Evolutionary conservation across 1,139 yeast genomes (phyloP).

Genomic region (Arxiozyma heterogenica): DNA sequence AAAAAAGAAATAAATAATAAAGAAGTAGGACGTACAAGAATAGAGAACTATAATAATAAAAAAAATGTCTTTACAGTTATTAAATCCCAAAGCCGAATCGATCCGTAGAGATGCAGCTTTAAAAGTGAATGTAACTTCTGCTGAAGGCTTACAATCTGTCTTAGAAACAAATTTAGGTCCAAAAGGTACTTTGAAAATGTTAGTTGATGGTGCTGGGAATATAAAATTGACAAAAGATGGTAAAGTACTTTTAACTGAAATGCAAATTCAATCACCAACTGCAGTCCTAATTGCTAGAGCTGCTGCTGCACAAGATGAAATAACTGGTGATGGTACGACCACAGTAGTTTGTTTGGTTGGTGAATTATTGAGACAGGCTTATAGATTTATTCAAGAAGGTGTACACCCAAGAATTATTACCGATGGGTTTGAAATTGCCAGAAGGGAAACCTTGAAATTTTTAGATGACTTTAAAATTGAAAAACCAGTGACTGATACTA

Average conservation of each 20-base stretch:
- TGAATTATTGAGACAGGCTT: slow-evolving; percentile 88
- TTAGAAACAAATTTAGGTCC: slow-evolving; percentile 91
- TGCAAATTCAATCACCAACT: slow-evolving; percentile 99
- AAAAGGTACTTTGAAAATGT: slow-evolving; percentile 89
- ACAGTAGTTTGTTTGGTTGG: slow-evolving; percentile 93
- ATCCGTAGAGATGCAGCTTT: slow-evolving; percentile 89
- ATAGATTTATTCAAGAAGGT: slow-evolving; percentile 84
- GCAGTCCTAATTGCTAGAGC: slow-evolving; percentile 98
- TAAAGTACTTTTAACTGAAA: slow-evolving; percentile 81
- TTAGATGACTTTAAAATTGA: slow-evolving; percentile 51
- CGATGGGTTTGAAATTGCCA: slow-evolving; percentile 90
- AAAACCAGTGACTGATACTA: slow-evolving; percentile 31
- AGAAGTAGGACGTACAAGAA: neutral
- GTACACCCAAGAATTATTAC: slow-evolving; percentile 91
- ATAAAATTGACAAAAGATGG: slow-evolving; percentile 96
- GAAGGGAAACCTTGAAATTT: slow-evolving; percentile 61
- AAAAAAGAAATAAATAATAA: neutral
- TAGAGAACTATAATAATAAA: neutral
- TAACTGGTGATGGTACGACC: slow-evolving; percentile 99
- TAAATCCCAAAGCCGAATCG: slow-evolving; percentile 96
- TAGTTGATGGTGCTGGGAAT: slow-evolving; percentile 95
- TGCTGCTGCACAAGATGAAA: slow-evolving; percentile 97
- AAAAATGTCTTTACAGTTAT: slow-evolving; percentile 55
- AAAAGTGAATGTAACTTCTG: slow-evolving; percentile 90
- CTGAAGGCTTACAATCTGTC: slow-evolving; percentile 92